These are phyloP conservation scores for Ogataea minuta DNA, from an alignment of 805 yeast genomes.

Conservation along the genomic window DNA sequence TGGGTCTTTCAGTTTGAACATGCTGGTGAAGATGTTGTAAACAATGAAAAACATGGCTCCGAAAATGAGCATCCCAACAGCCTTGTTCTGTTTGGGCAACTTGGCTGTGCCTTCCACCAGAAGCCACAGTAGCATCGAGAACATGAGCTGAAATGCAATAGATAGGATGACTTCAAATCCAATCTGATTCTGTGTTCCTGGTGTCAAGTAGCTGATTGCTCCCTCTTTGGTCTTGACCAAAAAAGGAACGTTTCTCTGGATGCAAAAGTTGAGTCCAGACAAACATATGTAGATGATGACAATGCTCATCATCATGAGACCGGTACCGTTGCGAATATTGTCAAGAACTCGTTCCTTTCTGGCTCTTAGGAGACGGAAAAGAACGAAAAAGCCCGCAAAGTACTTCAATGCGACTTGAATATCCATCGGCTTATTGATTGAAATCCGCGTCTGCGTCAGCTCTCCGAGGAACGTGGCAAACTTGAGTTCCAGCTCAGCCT, in stretches of 20 bases:
- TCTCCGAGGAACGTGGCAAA: constrained; percentile 55
- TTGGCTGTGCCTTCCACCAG: constrained; percentile 33
- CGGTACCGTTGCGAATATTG: constrained; percentile 16
- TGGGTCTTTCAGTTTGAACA: constrained; percentile 45
- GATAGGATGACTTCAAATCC: constrained; percentile 64
- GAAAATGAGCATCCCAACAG: constrained; percentile 23
- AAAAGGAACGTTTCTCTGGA: constrained; percentile 61
- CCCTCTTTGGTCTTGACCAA: constrained; percentile 51
- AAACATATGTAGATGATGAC: constrained; percentile 42
- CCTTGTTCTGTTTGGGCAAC: constrained; percentile 6
- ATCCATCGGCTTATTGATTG: constrained; percentile 44
- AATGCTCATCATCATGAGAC: constrained; percentile 35
- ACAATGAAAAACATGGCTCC: constrained; percentile 34
- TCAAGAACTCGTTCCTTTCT: constrained; percentile 40
- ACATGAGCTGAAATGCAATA: constrained; percentile 45
- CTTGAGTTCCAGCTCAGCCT: constrained; percentile 39
- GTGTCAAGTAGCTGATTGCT: constrained; percentile 49
- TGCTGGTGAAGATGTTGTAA: constrained; percentile 43
- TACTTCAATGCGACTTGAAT: constrained; percentile 41
- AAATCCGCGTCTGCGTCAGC: constrained; percentile 42
- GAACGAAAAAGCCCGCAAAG: constrained; percentile 43
- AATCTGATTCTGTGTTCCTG: constrained; percentile 66
- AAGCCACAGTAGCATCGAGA: constrained; percentile 41
- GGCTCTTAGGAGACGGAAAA: constrained; percentile 45
- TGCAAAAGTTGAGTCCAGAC: constrained; percentile 65